Evolutionary conservation across 176 grass and related monocot genomes (phyloP).

Genomic region (Panicum miliaceum): DNA sequence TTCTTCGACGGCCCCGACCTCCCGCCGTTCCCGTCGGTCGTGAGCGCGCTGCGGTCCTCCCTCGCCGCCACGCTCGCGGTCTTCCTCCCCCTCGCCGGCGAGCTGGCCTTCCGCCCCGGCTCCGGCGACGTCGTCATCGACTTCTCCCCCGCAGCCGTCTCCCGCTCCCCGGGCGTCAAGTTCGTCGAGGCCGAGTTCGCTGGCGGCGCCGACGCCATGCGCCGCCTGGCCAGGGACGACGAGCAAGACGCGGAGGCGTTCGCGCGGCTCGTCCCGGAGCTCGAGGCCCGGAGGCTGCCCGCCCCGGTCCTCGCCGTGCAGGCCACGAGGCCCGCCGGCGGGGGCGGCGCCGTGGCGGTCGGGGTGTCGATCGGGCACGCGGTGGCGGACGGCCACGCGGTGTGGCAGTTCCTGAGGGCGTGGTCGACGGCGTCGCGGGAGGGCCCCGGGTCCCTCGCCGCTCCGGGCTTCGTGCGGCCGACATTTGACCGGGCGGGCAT

Average conservation of each 20-base stretch:
- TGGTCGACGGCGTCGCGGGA: conserved; percentile 48
- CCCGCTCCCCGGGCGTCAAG: conserved; percentile 6
- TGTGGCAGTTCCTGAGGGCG: conserved; percentile 58
- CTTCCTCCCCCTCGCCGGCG: conserved; percentile 34
- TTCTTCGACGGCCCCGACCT: conserved; percentile 35
- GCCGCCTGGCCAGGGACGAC: conserved; percentile 16
- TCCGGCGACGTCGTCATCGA: conserved; percentile 34
- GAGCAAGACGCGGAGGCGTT: conserved; percentile 47
- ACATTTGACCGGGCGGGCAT: conserved; percentile 47
- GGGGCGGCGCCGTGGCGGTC: not conserved
- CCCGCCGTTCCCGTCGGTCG: conserved; percentile 15
- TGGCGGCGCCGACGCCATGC: conserved; percentile 37
- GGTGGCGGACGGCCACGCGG: conserved; percentile 46
- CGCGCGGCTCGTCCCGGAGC: conserved; percentile 40
- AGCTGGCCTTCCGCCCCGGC: not conserved
- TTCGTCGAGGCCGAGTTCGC: conserved; percentile 50
- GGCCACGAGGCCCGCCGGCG: conserved; percentile 26
- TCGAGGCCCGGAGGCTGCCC: conserved; percentile 27
- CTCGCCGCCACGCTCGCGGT: conserved; percentile 32
- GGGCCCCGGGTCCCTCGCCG: not conserved
- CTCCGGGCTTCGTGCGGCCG: conserved; percentile 12
- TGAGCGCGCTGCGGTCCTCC: conserved; percentile 21
- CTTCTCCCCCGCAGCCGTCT: conserved; percentile 24
- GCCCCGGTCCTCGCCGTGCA: conserved; percentile 51
- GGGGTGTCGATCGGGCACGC: conserved; percentile 49